These are phyloP conservation scores for Apostasia shenzhenica DNA, from an alignment of 106 monocot genomes.

Conservation along the genomic window DNA sequence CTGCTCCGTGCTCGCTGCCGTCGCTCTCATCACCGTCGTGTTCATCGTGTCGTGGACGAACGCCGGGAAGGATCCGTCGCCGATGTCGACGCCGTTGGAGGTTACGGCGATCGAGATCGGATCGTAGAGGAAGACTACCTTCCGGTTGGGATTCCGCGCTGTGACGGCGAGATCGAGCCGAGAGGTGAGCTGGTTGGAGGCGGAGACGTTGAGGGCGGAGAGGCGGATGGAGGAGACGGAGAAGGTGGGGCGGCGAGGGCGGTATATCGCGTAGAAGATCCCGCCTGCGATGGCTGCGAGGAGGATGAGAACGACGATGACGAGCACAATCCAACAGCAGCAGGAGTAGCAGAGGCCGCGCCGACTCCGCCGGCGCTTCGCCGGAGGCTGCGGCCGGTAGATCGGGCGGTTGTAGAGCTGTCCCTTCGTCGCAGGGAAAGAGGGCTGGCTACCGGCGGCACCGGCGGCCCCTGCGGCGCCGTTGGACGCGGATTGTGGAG, in stretches of 20 bases:
- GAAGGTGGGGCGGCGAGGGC: constrained; percentile 46
- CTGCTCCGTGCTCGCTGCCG: constrained; percentile 2
- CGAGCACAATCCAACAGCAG: constrained; percentile 33
- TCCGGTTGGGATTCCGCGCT: constrained; percentile 56
- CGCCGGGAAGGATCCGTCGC: constrained; percentile 27
- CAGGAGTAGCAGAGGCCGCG: constrained; percentile 37
- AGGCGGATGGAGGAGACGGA: constrained; percentile 41
- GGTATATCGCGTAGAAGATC: constrained; percentile 54
- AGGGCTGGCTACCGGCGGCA: background rate
- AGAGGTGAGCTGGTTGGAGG: constrained; percentile 18
- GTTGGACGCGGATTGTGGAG: constrained; percentile 6
- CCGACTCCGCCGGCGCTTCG: constrained; percentile 22
- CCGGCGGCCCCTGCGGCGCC: background rate
- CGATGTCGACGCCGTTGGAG: constrained; percentile 19
- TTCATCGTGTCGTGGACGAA: constrained; percentile 23
- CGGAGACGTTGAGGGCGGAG: constrained; percentile 34
- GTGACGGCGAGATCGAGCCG: constrained; percentile 29
- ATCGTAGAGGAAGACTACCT: constrained; percentile 47
- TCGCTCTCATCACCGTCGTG: constrained; percentile 22
- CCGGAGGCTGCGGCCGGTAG: constrained; percentile 3
- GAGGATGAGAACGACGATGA: constrained; percentile 41
- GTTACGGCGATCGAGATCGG: constrained; percentile 24
- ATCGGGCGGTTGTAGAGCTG: constrained; percentile 43
- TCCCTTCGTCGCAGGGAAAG: constrained; percentile 38
- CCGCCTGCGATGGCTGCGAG: constrained; percentile 53